A percentile compares a stretch with the other conserved stretches of the same genome.
phyloP scores from a whole-genome alignment of 1,284 basidiomycete species.

The Ceratorhiza oryzae-sativae region DNA sequence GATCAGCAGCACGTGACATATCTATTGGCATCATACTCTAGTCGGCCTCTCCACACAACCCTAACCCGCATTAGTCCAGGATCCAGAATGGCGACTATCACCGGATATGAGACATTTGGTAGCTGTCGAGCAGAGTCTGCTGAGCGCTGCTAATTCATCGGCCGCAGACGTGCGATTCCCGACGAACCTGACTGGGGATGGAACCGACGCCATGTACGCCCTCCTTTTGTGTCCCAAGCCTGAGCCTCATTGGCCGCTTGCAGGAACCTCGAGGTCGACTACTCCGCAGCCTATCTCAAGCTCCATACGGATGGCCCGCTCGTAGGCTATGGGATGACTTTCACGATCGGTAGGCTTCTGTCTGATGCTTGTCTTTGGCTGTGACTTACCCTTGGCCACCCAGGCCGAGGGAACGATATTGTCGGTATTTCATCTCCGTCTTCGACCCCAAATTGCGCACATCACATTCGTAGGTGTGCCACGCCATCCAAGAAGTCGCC shows the following conservation, averaged over 20 bases:
- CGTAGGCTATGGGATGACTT: constrained; percentile 91
- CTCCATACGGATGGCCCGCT: constrained; percentile 73
- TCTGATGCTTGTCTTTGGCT: neutral
- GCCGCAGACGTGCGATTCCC: constrained; percentile 78
- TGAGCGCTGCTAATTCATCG: neutral
- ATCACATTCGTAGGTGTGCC: constrained; percentile 64
- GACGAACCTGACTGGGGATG: constrained; percentile 82
- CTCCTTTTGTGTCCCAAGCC: neutral
- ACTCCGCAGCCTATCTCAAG: constrained; percentile 88
- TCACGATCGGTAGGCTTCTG: constrained; percentile 77
- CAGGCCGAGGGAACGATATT: constrained; percentile 83
- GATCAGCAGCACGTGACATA: constrained; percentile 1
- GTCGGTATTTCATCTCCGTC: constrained; percentile 53
- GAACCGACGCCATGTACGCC: constrained; percentile 80
- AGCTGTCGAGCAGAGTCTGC: neutral
- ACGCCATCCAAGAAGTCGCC: constrained; percentile 79
- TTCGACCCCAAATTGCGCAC: neutral
- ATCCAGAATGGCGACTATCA: constrained; percentile 54
- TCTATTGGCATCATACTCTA: neutral
- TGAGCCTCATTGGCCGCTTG: neutral
- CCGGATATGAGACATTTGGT: constrained; percentile 62
- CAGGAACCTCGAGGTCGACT: constrained; percentile 94
- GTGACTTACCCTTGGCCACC: constrained; percentile 3
- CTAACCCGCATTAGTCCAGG: neutral
- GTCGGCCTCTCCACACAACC: neutral